These are phyloP conservation scores for Patellifolia procumbens DNA, from an alignment of 179 eudicot species.

Conservation along the genomic window DNA sequence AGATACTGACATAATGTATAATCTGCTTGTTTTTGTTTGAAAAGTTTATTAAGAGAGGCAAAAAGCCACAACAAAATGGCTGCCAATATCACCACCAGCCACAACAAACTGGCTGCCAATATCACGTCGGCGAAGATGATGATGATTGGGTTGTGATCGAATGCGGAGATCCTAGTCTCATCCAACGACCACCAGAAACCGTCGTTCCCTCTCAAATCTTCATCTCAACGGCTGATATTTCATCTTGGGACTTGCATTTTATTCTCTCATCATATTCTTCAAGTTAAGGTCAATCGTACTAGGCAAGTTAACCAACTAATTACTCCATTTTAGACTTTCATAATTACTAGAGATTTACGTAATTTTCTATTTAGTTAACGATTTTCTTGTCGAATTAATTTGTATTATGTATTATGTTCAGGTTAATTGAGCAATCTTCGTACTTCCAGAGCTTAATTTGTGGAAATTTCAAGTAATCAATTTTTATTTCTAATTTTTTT, in stretches of 20 bases:
- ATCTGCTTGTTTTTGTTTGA: no score
- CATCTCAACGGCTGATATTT: slow-evolving; percentile 51
- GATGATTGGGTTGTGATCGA: slow-evolving; percentile 40
- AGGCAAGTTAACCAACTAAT: slow-evolving; percentile 37
- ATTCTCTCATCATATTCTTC: slow-evolving; percentile 49
- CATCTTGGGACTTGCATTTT: slow-evolving; percentile 49
- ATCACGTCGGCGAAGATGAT: slow-evolving; percentile 10
- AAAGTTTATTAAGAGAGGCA: no score
- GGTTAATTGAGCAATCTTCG: slow-evolving; percentile 61
- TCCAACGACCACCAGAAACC: slow-evolving; percentile 19
- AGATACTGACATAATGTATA: no score
- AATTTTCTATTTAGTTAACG: neutral
- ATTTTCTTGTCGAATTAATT: neutral
- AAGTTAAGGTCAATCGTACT: slow-evolving; percentile 43
- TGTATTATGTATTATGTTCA: no score
- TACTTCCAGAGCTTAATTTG: slow-evolving; percentile 66
- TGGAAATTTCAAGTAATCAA: slow-evolving; percentile 63
- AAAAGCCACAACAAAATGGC: no score
- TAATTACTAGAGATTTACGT: no score
- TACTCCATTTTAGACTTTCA: neutral
- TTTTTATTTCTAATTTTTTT: neutral
- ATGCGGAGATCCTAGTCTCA: slow-evolving; percentile 37
- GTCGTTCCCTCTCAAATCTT: slow-evolving; percentile 29
- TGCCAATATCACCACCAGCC: no score
- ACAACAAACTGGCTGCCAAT: neutral